These are phyloP conservation scores for Spiraea crenata DNA, from an alignment of 331 rosid genomes.

Conservation along the genomic window DNA sequence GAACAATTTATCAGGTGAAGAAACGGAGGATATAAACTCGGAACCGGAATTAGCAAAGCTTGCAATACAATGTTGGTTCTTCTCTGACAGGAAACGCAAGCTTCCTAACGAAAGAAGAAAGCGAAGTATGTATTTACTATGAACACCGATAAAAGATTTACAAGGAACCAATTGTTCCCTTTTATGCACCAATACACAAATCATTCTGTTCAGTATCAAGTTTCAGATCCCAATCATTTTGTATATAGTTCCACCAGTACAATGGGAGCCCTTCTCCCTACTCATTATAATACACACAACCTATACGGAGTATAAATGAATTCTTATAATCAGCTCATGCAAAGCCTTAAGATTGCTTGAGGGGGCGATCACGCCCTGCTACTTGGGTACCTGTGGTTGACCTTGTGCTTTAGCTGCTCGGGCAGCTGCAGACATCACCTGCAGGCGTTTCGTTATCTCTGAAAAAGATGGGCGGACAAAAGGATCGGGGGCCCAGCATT, in stretches of 20 bases:
- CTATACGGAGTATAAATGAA: constrained; percentile 19
- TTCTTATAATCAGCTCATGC: constrained; percentile 7
- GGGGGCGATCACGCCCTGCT: constrained; percentile 3
- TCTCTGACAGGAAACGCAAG: too few species aligned
- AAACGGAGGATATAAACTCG: too few species aligned
- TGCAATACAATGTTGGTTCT: too few species aligned
- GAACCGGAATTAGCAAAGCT: too few species aligned
- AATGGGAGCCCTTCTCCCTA: constrained; percentile 24
- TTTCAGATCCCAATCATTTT: constrained; percentile 15
- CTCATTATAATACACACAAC: constrained; percentile 28
- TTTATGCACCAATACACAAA: constrained; percentile 24
- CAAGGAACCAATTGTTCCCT: constrained; percentile 22
- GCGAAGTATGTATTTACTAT: constrained; percentile 19
- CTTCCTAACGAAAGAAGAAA: background rate
- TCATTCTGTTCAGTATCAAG: constrained; percentile 8
- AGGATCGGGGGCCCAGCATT: constrained; percentile 59
- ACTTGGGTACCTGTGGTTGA: constrained; percentile 40
- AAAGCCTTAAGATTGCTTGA: constrained; percentile 2
- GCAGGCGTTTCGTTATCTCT: constrained; percentile 40
- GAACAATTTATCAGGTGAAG: too few species aligned
- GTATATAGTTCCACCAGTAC: constrained; percentile 11
- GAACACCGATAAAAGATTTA: constrained; percentile 33
- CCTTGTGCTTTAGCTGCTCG: constrained; percentile 30
- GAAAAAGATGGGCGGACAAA: constrained; percentile 43
- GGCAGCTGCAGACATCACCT: constrained; percentile 46